Evolutionary conservation across 2,329 filamentous ascomycete species (phyloP), one percentile per base, ranked within the genome.

Genomic region (Orbilia brochopaga): DNA sequence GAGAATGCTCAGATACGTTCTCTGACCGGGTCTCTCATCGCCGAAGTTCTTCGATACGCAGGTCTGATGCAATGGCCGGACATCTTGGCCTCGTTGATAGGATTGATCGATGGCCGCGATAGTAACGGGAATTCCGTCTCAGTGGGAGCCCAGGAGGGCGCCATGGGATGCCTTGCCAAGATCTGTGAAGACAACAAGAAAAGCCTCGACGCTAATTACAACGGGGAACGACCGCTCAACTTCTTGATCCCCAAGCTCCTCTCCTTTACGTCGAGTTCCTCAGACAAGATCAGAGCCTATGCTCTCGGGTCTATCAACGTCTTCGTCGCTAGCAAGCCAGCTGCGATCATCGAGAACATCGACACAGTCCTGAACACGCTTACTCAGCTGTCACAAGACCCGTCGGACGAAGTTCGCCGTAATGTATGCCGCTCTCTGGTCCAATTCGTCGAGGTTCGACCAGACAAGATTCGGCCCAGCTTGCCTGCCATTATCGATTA

Each of bases 131-230:
- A 23, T 85, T 86, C 75, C 95, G 96, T 79, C 81, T 87, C 63
- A 83, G 81, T 85, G 48, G 85, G 90, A 77, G 88, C 89, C 11
- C 92, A 97, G 78, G 93, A 99, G 79, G 92, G 92, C 73, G 92
- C 91, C 76, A 96, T 97, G 90, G 87, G 90, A 54, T 92, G 94
- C 53, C 83, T 99, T 80, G 83, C 89, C 79, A 97, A 97, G 83
- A 92, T 99, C 73, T 99, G 94, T 80, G 94, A 99, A 80, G 94
- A 99, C 81, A 97, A 96, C 81, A 88, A 87, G 77, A 91, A 90
- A 78, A 84, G 91, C 69, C 83, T 99, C 60, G 91, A 96, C 80
- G 88, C 88, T 76, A 91, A 96, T 74, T 91, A 96, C 79, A 88
- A 92, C 78, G 91, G 92, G 72, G 89, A 97, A 80, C 86, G 92